These are phyloP conservation scores for Pseudotulostoma volvatum DNA, from an alignment of 495 filamentous ascomycete species.

Conservation along the genomic window DNA sequence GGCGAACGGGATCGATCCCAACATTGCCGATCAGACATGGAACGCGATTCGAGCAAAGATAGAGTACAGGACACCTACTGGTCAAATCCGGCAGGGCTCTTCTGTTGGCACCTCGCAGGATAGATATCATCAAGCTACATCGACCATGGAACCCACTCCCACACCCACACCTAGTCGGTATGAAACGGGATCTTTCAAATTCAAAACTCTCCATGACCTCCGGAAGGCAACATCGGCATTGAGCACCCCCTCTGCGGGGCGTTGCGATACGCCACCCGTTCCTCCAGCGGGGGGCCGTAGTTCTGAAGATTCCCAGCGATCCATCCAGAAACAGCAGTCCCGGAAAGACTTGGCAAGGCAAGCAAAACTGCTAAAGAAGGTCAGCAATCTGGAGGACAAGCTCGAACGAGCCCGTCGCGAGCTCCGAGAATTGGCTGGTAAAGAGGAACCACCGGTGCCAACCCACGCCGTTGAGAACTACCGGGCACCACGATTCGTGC, in stretches of 20 bases:
- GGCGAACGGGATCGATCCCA: constrained; percentile 6
- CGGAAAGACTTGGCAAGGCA: constrained; percentile 46
- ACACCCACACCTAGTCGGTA: background rate
- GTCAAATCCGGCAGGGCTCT: constrained; percentile 13
- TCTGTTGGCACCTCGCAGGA: background rate
- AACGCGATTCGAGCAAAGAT: constrained; percentile 23
- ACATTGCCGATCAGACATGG: constrained; percentile 23
- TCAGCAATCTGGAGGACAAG: constrained; percentile 50
- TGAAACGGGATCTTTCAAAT: constrained; percentile 1
- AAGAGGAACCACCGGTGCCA: constrained; percentile 18
- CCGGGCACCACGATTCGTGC: constrained; percentile 33
- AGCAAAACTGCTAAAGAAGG: constrained; percentile 43
- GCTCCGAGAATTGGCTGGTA: constrained; percentile 33
- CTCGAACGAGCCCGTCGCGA: constrained; percentile 41
- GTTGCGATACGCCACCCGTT: constrained; percentile 7
- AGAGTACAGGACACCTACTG: constrained; percentile 11
- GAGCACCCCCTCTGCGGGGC: constrained; percentile 17
- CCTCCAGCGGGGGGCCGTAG: constrained; percentile 5
- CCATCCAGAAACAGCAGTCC: constrained; percentile 34
- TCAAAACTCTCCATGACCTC: constrained; percentile 21
- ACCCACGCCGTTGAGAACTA: constrained; percentile 18
- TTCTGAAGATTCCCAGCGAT: constrained; percentile 15
- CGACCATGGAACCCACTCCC: background rate
- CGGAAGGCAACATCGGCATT: constrained; percentile 18
- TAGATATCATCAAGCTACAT: background rate